Conservation (phyloP, 768 basidiomycete genomes). For the Boletus sp. region DNA sequence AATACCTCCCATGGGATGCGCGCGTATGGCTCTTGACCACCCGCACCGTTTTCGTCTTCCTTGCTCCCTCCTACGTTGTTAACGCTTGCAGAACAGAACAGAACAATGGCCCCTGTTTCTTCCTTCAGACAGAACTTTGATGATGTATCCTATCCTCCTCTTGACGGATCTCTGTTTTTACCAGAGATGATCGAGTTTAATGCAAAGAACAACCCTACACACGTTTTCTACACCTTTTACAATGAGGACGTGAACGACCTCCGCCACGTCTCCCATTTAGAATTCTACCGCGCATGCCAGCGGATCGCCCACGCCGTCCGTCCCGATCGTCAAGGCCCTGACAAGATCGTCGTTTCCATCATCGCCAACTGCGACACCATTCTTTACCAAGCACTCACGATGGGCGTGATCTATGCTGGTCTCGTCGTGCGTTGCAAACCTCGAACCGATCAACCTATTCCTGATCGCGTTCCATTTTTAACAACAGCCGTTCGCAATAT, state of each 20-base stretch:
- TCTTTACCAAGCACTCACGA: conserved; percentile 41
- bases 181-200: conserved; percentile 24
- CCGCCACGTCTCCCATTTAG: conserved; percentile 37
- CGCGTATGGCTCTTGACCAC: too few relatives aligned
- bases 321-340: conserved; percentile 31
- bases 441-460: too few relatives aligned
- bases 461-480: not conserved
- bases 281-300: conserved; percentile 46
- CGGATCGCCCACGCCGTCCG: conserved; percentile 41
- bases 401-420: conserved; percentile 32
- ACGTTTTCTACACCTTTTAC: conserved; percentile 32
- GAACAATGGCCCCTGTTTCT: not conserved
- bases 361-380: conserved; percentile 39
- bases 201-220: conserved; percentile 33
- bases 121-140: not conserved
- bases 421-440: conserved; percentile 4
- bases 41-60: too few relatives aligned
- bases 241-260: conserved; percentile 17
- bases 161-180: conserved; percentile 33
- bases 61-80: too few relatives aligned
- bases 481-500: conserved; percentile 34
- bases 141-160: conserved; percentile 20
- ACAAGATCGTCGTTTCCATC: conserved; percentile 38
- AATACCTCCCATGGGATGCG: too few relatives aligned
- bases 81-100: too few relatives aligned